Percentiles rank a stretch among this genome's conserved stretches.
Conservation (phyloP, 2,329 filamentous ascomycete genomes). For the Tolypocladium guangdongense region DNA sequence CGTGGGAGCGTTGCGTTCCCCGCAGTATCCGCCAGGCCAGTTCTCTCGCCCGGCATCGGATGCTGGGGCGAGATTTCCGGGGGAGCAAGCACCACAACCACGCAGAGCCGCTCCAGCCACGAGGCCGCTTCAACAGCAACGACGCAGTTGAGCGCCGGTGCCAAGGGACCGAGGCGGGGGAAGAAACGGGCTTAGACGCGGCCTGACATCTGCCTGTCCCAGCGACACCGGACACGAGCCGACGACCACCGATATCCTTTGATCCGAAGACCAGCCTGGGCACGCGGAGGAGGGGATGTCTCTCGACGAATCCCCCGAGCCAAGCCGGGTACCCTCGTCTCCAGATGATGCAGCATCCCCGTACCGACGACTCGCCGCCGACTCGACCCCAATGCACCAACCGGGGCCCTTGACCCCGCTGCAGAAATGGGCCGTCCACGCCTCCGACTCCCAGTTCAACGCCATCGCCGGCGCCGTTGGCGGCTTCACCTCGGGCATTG, state of each 20-base stretch:
- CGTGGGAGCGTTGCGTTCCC: constrained; percentile 39
- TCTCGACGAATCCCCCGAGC: constrained; percentile 34
- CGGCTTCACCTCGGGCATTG: constrained; percentile 84
- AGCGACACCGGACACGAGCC: neutral
- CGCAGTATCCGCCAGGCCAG: constrained; percentile 37
- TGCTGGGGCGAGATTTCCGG: constrained; percentile 1
- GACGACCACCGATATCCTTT: neutral
- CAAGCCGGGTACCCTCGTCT: constrained; percentile 17
- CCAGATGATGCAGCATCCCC: constrained; percentile 25
- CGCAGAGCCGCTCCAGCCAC: neutral
- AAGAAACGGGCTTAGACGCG: neutral
- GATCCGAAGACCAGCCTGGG: neutral
- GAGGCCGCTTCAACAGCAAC: neutral
- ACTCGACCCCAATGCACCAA: constrained; percentile 18
- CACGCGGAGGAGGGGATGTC: constrained; percentile 31
- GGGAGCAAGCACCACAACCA: neutral
- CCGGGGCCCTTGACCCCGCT: constrained; percentile 27
- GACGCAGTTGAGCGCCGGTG: neutral
- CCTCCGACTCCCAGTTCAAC: constrained; percentile 59
- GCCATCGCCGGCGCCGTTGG: constrained; percentile 79
- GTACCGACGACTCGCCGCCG: constrained; percentile 18
- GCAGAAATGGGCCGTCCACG: constrained; percentile 44
- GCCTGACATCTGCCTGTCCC: neutral
- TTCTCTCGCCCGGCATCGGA: constrained; percentile 11
- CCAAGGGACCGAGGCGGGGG: neutral